Evolutionary conservation across 768 basidiomycete genomes (phyloP).

Genomic region (Xerocomellus intermedius): DNA sequence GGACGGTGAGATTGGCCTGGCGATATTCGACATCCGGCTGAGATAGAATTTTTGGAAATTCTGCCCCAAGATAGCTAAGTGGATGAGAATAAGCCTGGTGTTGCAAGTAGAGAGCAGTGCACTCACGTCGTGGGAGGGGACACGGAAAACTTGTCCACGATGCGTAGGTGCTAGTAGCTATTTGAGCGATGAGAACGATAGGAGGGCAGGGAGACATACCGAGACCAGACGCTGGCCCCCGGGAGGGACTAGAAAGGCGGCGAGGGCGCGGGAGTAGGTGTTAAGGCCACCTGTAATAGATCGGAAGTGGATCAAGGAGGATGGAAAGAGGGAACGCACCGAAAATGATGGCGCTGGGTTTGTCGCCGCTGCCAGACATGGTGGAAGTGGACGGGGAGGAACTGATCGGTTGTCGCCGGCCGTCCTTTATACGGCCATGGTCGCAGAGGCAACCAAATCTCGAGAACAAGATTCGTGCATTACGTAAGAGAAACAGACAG

Average conservation of each 20-base stretch:
- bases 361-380: slow-evolving; percentile 37
- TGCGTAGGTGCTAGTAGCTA: slow-evolving; percentile 54
- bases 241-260: slow-evolving; percentile 62
- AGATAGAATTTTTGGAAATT: slow-evolving; percentile 68
- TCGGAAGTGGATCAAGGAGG: slow-evolving; percentile 1
- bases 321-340: slow-evolving; percentile 45
- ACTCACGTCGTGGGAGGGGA: slow-evolving; percentile 70
- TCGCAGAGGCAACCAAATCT: slow-evolving; percentile 27
- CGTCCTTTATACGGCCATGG: slow-evolving; percentile 26
- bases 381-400: slow-evolving; percentile 6
- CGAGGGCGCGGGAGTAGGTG: slow-evolving; percentile 73
- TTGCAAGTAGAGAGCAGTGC: slow-evolving; percentile 13
- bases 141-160: slow-evolving; percentile 75
- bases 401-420: slow-evolving; percentile 23
- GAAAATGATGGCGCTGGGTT: slow-evolving; percentile 72
- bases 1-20: slow-evolving; percentile 76
- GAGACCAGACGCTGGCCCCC: slow-evolving; percentile 70
- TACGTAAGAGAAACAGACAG: slow-evolving; percentile 18
- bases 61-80: slow-evolving; percentile 70
- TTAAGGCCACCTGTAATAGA: slow-evolving; percentile 67
- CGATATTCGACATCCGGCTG: slow-evolving; percentile 74
- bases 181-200: slow-evolving; percentile 10
- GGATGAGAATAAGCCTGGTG: slow-evolving; percentile 4
- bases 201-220: slow-evolving; percentile 42
- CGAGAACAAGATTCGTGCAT: slow-evolving; percentile 6